Conservation (phyloP, 495 filamentous ascomycete genomes). For the Xylaria acuta region DNA sequence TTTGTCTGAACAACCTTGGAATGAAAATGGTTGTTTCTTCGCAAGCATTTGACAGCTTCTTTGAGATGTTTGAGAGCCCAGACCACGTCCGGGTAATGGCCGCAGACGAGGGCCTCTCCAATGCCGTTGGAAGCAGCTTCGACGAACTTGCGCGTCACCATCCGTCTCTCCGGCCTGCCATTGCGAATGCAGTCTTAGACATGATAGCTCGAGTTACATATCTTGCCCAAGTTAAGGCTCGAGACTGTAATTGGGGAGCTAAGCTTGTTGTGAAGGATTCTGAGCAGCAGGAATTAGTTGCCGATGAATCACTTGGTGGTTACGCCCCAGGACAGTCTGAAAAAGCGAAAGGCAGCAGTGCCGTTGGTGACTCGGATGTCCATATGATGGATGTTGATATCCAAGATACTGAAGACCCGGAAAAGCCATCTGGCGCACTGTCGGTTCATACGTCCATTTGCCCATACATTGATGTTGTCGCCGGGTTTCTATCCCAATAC, state of each 20-base stretch:
- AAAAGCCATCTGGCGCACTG: conserved; percentile 8
- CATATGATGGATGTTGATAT: conserved; percentile 62
- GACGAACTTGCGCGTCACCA: conserved; percentile 96
- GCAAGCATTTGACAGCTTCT: conserved; percentile 79
- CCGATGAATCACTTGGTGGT: conserved; percentile 47
- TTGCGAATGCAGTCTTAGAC: conserved; percentile 78
- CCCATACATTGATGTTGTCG: conserved; percentile 75
- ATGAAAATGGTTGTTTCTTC: conserved; percentile 89
- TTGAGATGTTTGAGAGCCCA: conserved; percentile 93
- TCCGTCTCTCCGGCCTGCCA: conserved; percentile 76
- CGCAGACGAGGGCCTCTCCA: conserved; percentile 69
- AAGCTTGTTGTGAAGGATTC: conserved; percentile 72
- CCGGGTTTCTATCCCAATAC: conserved; percentile 78
- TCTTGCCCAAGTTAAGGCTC: conserved; percentile 71
- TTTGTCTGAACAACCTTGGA: conserved; percentile 88
- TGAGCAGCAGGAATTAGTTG: conserved; percentile 59
- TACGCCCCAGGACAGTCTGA: conserved; percentile 26
- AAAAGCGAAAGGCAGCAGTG: conserved; percentile 46
- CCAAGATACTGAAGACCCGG: conserved; percentile 33
- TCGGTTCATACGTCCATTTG: conserved; percentile 43
- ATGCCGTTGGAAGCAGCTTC: conserved; percentile 77
- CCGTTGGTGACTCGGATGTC: conserved; percentile 53
- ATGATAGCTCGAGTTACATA: conserved; percentile 81
- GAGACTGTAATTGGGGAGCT: conserved; percentile 71
- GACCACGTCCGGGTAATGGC: conserved; percentile 85